Percentiles rank a stretch among this genome's conserved stretches.
Conservation (phyloP, 345 rosid species). For the Populus simonii region DNA sequence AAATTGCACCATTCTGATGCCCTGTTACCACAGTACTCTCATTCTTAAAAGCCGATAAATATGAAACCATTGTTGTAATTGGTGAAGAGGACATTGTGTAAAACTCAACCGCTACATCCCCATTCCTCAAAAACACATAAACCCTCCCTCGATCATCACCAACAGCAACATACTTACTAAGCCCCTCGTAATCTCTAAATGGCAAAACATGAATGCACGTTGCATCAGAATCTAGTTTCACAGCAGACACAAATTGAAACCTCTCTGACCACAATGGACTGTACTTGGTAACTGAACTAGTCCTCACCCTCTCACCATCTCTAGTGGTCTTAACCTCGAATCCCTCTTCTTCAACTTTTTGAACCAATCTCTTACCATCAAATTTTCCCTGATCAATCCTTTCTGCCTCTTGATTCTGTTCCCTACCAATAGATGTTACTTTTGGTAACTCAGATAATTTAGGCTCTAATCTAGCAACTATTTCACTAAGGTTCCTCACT, state of each 20-base stretch:
- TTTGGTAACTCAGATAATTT: conserved; percentile 38
- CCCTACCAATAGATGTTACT: conserved; percentile 1
- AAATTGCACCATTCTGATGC: conserved; percentile 59
- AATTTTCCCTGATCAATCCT: conserved; percentile 13
- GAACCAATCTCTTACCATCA: conserved; percentile 4
- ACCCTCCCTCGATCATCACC: conserved; percentile 81
- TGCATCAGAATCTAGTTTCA: conserved; percentile 65
- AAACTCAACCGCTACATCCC: conserved; percentile 71
- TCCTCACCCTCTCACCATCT: conserved; percentile 42
- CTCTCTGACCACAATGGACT: conserved; percentile 88
- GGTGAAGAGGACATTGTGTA: conserved; percentile 52
- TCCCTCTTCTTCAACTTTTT: conserved; percentile 22
- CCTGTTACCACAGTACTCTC: conserved; percentile 81
- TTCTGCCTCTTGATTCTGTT: conserved; percentile 13
- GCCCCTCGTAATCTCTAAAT: conserved; percentile 72
- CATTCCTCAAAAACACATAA: conserved; percentile 69
- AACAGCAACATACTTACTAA: conserved; percentile 78
- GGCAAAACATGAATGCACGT: conserved; percentile 74
- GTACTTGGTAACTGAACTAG: conserved; percentile 57
- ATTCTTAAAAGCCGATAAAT: conserved; percentile 64
- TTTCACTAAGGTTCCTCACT: conserved; percentile 63
- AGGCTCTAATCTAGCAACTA: conserved; percentile 62
- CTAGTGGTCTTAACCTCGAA: conserved; percentile 8
- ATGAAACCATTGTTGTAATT: conserved; percentile 69
- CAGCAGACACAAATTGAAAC: conserved; percentile 81